phyloP scores from a whole-genome alignment of 2,329 filamentous ascomycete genomes.

The Nothophoma quercina region DNA sequence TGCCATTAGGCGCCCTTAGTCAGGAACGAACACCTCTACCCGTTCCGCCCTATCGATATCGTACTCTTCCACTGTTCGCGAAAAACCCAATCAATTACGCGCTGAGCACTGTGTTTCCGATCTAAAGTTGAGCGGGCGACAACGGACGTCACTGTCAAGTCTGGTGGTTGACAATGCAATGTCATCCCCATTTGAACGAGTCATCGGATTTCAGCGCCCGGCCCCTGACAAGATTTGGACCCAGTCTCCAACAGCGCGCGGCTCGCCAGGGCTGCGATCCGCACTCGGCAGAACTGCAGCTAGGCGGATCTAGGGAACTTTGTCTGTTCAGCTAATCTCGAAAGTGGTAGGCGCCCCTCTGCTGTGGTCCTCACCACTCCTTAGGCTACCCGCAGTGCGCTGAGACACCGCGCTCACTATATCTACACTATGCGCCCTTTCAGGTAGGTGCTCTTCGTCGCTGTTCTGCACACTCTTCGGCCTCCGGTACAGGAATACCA shows the following conservation, averaged over 20 bases:
- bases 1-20: constrained; percentile 30
- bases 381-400: constrained; percentile 28
- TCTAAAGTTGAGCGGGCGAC: constrained; percentile 5
- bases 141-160: not conserved
- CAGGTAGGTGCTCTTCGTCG: constrained; percentile 13
- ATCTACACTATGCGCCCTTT: constrained; percentile 26
- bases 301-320: constrained; percentile 25
- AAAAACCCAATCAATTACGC: constrained; percentile 17
- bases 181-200: not conserved
- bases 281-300: constrained; percentile 22
- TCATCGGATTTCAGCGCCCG: constrained; percentile 18
- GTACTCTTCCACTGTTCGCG: not conserved
- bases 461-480: constrained; percentile 29
- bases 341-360: constrained; percentile 20
- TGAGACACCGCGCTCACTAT: constrained; percentile 25
- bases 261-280: constrained; percentile 28
- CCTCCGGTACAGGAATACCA: constrained; percentile 46
- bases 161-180: constrained; percentile 3
- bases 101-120: constrained; percentile 9
- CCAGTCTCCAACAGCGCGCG: constrained; percentile 30
- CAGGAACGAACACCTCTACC: constrained; percentile 21
- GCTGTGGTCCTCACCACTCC: constrained; percentile 18
- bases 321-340: constrained; percentile 20
- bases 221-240: constrained; percentile 27
- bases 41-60: constrained; percentile 29